Conservation (phyloP, 192 early-diverging fungal genomes). For the Coemansia sp. region DNA sequence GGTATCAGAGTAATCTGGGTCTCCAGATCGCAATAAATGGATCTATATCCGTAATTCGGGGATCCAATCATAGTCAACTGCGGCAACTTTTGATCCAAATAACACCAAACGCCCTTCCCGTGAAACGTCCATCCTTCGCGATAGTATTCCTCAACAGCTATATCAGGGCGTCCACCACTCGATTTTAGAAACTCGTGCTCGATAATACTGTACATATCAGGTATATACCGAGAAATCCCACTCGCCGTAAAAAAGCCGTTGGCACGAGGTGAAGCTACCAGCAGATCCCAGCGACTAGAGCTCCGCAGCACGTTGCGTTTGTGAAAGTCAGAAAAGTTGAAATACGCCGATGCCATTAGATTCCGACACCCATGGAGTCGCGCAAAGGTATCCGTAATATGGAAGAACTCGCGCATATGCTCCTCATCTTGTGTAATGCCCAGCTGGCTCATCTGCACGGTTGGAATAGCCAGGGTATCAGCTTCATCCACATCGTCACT, state of each 20-base stretch:
- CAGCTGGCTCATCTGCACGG: conserved; percentile 84
- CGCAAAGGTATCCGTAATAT: conserved; percentile 44
- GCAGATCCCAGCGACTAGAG: conserved; percentile 62
- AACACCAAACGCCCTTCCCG: conserved; percentile 88
- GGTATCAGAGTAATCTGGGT: conserved; percentile 80
- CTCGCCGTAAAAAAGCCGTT: conserved; percentile 89
- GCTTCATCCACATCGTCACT: conserved; percentile 3
- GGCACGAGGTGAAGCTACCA: conserved; percentile 87
- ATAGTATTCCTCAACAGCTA: conserved; percentile 76
- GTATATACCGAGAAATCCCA: conserved; percentile 85
- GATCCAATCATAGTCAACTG: conserved; percentile 85
- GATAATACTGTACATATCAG: conserved; percentile 86
- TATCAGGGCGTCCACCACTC: conserved; percentile 34
- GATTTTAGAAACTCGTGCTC: conserved; percentile 67
- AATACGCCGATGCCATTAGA: conserved; percentile 85
- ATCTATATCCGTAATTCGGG: conserved; percentile 90
- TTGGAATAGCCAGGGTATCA: conserved; percentile 75
- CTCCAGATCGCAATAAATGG: conserved; percentile 88
- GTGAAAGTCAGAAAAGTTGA: conserved; percentile 81
- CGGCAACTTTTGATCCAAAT: conserved; percentile 59
- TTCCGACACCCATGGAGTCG: conserved; percentile 56
- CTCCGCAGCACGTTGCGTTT: conserved; percentile 62
- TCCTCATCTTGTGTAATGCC: conserved; percentile 76
- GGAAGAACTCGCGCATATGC: conserved; percentile 63
- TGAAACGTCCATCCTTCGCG: conserved; percentile 92